These are phyloP conservation scores for Angophora floribunda DNA, from an alignment of 345 rosid species.

Conservation along the genomic window DNA sequence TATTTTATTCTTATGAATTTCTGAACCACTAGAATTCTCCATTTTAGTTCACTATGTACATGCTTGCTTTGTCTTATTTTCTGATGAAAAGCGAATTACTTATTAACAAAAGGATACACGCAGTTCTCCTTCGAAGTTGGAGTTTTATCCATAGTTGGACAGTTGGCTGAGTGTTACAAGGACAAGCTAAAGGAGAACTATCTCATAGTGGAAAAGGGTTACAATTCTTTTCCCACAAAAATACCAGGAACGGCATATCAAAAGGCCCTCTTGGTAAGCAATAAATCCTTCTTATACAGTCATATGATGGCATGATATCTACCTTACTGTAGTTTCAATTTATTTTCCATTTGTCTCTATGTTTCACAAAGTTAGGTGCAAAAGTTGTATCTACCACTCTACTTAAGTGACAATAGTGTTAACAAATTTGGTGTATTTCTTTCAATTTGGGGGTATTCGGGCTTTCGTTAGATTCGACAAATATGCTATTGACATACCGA, in stretches of 20 bases:
- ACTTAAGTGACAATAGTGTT: neutral
- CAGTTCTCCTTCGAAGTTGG: slow-evolving; percentile 81
- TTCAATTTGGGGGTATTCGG: neutral
- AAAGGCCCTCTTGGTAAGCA: slow-evolving; percentile 56
- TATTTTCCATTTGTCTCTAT: neutral
- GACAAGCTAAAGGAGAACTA: slow-evolving; percentile 52
- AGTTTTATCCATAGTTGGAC: slow-evolving; percentile 60
- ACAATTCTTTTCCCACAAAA: slow-evolving; percentile 69
- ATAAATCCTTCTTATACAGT: neutral
- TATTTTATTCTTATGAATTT: neutral
- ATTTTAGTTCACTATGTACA: neutral
- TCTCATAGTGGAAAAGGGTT: slow-evolving; percentile 62
- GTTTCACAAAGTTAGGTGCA: neutral
- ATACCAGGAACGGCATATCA: slow-evolving; percentile 66
- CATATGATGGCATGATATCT: neutral
- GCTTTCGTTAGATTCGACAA: neutral
- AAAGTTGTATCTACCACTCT: neutral
- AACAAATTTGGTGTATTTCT: neutral
- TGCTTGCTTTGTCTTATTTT: neutral
- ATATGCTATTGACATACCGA: neutral
- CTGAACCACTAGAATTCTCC: neutral
- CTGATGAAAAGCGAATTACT: neutral
- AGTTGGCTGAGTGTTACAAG: slow-evolving; percentile 35
- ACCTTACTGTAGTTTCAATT: neutral
- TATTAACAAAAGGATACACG: neutral